These are phyloP conservation scores for Thymus quinquecostatus DNA, from an alignment of 257 asterid genomes.

Conservation along the genomic window DNA sequence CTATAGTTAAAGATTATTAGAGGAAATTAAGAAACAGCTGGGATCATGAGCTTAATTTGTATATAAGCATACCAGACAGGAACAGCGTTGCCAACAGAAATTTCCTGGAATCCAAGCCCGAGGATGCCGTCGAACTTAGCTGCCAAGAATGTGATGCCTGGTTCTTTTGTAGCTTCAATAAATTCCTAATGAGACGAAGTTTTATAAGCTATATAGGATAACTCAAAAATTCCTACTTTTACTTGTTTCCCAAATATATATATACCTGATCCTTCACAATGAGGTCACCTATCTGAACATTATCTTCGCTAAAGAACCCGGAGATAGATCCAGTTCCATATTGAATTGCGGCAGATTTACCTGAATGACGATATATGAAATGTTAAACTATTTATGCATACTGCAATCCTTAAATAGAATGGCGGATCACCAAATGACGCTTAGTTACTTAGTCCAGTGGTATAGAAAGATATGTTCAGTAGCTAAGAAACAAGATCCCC, in stretches of 20 bases:
- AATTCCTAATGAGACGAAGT: conserved; percentile 55
- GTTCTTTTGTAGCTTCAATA: conserved; percentile 86
- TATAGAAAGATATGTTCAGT: conserved; percentile 7
- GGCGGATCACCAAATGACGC: background rate
- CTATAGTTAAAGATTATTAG: background rate
- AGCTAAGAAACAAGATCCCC: conserved; percentile 15
- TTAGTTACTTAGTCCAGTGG: background rate
- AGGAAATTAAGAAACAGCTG: background rate
- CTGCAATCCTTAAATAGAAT: background rate
- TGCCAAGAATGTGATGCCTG: conserved; percentile 80
- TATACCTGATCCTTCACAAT: conserved; percentile 73
- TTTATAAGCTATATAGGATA: conserved; percentile 15
- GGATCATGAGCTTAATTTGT: background rate
- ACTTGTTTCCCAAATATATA: background rate
- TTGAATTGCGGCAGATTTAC: conserved; percentile 81
- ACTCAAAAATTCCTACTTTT: background rate
- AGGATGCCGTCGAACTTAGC: conserved; percentile 95
- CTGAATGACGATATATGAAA: conserved; percentile 37
- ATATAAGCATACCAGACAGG: conserved; percentile 70
- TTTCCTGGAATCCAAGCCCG: conserved; percentile 94
- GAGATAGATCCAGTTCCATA: conserved; percentile 95
- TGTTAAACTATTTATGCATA: conserved; percentile 12
- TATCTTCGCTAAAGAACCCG: conserved; percentile 84
- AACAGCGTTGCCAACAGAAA: conserved; percentile 75
- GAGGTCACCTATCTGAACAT: conserved; percentile 63